phyloP scores from a whole-genome alignment of 2,329 filamentous ascomycete genomes.

The Ophiostoma tasmaniense region DNA sequence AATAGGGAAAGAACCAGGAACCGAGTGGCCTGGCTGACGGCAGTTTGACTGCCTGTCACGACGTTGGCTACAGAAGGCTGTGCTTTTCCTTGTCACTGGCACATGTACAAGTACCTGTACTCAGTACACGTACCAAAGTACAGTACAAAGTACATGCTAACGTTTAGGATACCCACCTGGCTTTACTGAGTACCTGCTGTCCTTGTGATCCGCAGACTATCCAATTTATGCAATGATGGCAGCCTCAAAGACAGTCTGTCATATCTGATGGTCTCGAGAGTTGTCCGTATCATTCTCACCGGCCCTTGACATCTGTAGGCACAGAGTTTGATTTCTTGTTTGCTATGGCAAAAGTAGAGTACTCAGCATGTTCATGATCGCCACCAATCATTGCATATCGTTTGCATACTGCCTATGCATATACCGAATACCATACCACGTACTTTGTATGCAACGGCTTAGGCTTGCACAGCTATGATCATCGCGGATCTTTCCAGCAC shows the following conservation, averaged over 20 bases:
- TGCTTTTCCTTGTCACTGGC: background rate
- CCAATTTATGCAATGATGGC: background rate
- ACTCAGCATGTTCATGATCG: background rate
- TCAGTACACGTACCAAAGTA: background rate
- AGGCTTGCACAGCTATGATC: background rate
- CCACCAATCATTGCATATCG: background rate
- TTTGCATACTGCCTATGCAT: too few relatives aligned
- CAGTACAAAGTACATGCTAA: background rate
- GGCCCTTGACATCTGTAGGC: background rate
- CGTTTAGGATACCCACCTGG: background rate
- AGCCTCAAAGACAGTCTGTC: background rate
- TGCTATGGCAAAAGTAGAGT: too few relatives aligned
- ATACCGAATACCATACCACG: too few relatives aligned
- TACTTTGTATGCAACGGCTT: too few relatives aligned
- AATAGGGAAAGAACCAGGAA: conserved; percentile 2
- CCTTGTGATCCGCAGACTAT: background rate
- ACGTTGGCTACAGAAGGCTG: background rate
- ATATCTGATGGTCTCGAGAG: background rate
- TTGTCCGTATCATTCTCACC: background rate
- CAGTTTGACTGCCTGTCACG: background rate
- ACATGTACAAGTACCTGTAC: background rate
- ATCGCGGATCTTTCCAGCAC: background rate
- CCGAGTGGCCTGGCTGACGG: background rate
- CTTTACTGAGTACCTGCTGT: background rate
- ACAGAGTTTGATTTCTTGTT: background rate